These are phyloP conservation scores for Dothistroma pini DNA, from an alignment of 2,329 filamentous ascomycete genomes.

Conservation along the genomic window DNA sequence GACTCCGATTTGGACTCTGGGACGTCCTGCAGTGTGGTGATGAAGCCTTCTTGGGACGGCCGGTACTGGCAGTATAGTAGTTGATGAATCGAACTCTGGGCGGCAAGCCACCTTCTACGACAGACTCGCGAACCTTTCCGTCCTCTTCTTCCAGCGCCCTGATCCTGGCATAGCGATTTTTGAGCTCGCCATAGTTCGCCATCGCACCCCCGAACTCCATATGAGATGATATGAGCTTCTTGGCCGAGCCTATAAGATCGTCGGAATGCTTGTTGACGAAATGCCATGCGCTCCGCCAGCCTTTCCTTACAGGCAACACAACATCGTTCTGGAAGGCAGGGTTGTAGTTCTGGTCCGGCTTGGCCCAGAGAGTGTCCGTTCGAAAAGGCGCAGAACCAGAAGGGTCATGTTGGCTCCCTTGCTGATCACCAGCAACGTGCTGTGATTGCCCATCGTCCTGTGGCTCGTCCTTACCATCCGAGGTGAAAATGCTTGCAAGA, in stretches of 20 bases:
- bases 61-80: slow-evolving; percentile 85
- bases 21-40: slow-evolving; percentile 40
- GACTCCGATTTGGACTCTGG: slow-evolving; percentile 10
- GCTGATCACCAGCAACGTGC: not conserved
- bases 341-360: slow-evolving; percentile 64
- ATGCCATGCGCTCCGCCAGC: slow-evolving; percentile 64
- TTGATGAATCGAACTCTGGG: slow-evolving; percentile 74
- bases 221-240: slow-evolving; percentile 72
- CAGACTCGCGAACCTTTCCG: slow-evolving; percentile 42
- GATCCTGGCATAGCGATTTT: slow-evolving; percentile 64
- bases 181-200: slow-evolving; percentile 69
- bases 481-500: slow-evolving; percentile 68
- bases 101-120: slow-evolving; percentile 30
- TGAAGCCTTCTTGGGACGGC: slow-evolving; percentile 55
- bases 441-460: slow-evolving; percentile 33
- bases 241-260: slow-evolving; percentile 65
- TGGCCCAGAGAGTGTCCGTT: slow-evolving; percentile 29
- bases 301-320: slow-evolving; percentile 63
- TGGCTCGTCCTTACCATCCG: slow-evolving; percentile 31
- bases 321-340: slow-evolving; percentile 73
- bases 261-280: slow-evolving; percentile 81
- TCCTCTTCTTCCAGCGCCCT: slow-evolving; percentile 69
- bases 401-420: not conserved
- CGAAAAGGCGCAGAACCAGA: slow-evolving; percentile 1
- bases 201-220: slow-evolving; percentile 79